Percentiles rank a stretch among this genome's conserved stretches.
Conservation (phyloP, 2,329 filamentous ascomycete species). For the Trichoderma sp. region DNA sequence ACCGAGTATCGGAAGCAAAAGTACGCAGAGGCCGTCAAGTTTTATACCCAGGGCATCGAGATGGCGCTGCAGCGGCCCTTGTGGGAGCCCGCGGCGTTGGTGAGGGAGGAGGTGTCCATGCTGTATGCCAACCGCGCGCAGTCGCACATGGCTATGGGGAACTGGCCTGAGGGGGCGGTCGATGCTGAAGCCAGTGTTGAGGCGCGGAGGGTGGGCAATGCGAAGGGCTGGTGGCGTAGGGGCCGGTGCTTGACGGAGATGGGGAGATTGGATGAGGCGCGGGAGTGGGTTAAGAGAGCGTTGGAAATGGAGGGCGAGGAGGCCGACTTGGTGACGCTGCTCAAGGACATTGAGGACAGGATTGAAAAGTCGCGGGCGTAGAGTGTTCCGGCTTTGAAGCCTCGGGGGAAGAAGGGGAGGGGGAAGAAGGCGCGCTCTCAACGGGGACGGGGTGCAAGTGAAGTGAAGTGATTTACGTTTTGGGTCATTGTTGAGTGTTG, state of each 20-base stretch:
- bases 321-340: slow-evolving; percentile 59
- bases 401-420: neutral
- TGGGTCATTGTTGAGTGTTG: neutral
- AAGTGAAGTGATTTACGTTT: neutral
- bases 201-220: slow-evolving; percentile 80
- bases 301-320: slow-evolving; percentile 80
- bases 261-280: slow-evolving; percentile 79
- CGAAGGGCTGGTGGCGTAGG: slow-evolving; percentile 91
- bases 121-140: slow-evolving; percentile 87
- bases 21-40: slow-evolving; percentile 70
- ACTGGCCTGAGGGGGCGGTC: slow-evolving; percentile 81
- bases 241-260: slow-evolving; percentile 88
- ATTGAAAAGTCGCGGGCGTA: slow-evolving; percentile 40
- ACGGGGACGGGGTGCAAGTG: neutral
- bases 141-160: slow-evolving; percentile 77
- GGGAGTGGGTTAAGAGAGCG: slow-evolving; percentile 71
- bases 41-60: slow-evolving; percentile 83
- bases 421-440: neutral
- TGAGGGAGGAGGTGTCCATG: slow-evolving; percentile 77
- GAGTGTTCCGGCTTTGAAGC: neutral
- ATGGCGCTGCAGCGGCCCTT: slow-evolving; percentile 80
- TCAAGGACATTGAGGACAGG: slow-evolving; percentile 59
- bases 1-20: slow-evolving; percentile 74
- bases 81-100: slow-evolving; percentile 84
- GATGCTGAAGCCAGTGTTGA: slow-evolving; percentile 89